Evolutionary conservation across 352 stramenopile species (phyloP), one percentile per base, ranked within the genome.

Genomic region (Halophytophthora batemanensis): DNA sequence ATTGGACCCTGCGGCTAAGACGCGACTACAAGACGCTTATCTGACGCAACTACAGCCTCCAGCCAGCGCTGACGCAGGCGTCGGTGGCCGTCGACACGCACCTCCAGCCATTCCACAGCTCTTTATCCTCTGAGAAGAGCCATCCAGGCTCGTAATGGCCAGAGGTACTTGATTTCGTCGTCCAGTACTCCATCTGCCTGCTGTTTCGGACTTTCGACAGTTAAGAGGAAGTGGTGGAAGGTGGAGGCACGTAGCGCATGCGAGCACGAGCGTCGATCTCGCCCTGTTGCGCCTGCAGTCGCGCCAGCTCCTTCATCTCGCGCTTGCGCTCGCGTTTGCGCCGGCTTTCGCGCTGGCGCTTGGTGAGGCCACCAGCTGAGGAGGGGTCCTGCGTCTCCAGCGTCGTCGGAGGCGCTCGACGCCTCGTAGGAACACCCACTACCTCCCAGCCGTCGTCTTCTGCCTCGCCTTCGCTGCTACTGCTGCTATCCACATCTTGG

Each of bases 321-420:
- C 76, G 77, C 51, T 89, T 71, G 17, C 79, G 77, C 51, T 93
- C 80, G 40, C 86, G 87, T 58, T 88, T 87, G 43, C 82, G 82
- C 25, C 78, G 79, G 46, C 64, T 87, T 57, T 93, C 79, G 2
- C 82, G 80, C 64, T 93, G 82, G 29, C 77, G 72, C 62, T 93
- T 93, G 12, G 79, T 93, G 15, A 90, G 61, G 4, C 77, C 80
- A 21, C 78, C 79, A 8, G 72, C 58, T 19, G 74, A 51, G 1
- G 39, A n/a, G n/a, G n/a, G n/a, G n/a, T n/a, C n/a, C n/a, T n/a
- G 35, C 14, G 70, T 63, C 14, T 47, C 49, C 6, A 46, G 43
- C 25, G 49, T 41, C 13, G 46, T 44, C 23, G 39, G 37, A 34
- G 55, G 45, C 37, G 46, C 25, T 1, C 38, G 51, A 43, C 47